Conservation (phyloP, 176 grass and related monocot species). For the Typha latifolia region DNA sequence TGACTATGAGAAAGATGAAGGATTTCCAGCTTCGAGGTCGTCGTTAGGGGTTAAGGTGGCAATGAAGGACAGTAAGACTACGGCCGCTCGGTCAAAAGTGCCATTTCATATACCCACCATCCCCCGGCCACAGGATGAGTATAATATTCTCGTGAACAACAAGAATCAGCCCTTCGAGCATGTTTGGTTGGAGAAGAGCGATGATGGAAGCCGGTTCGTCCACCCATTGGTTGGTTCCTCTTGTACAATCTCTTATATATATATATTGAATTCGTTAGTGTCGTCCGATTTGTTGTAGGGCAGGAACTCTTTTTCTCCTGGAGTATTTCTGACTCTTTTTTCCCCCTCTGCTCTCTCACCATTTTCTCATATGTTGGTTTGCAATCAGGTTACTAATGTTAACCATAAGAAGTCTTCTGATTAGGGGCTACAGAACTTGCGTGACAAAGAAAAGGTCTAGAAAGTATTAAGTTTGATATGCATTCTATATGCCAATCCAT, state of each 20-base stretch:
- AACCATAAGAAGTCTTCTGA: no score
- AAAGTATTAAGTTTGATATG: no score
- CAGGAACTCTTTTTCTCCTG: no score
- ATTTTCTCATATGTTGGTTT: no score
- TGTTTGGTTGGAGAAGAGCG: conserved; percentile 69
- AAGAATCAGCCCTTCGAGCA: conserved; percentile 72
- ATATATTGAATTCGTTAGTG: not conserved
- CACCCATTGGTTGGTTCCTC: conserved; percentile 63
- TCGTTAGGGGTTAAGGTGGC: conserved; percentile 20
- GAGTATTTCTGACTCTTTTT: no score
- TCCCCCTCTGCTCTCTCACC: no score
- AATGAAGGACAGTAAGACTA: conserved; percentile 43
- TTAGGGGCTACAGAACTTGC: no score
- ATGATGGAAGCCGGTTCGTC: conserved; percentile 45
- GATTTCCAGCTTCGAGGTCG: not conserved
- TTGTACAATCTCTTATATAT: not conserved
- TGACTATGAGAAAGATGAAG: conserved; percentile 3
- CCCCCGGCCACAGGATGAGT: conserved; percentile 65
- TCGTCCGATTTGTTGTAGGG: no score
- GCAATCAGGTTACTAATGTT: no score
- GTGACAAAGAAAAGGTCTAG: no score
- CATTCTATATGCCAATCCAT: no score
- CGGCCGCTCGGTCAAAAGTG: conserved; percentile 31
- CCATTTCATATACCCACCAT: conserved; percentile 74
- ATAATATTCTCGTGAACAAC: conserved; percentile 75